Evolutionary conservation across 1,284 basidiomycete genomes (phyloP), one percentile per base, ranked within the genome.

Genomic region (Trametes versicolor): DNA sequence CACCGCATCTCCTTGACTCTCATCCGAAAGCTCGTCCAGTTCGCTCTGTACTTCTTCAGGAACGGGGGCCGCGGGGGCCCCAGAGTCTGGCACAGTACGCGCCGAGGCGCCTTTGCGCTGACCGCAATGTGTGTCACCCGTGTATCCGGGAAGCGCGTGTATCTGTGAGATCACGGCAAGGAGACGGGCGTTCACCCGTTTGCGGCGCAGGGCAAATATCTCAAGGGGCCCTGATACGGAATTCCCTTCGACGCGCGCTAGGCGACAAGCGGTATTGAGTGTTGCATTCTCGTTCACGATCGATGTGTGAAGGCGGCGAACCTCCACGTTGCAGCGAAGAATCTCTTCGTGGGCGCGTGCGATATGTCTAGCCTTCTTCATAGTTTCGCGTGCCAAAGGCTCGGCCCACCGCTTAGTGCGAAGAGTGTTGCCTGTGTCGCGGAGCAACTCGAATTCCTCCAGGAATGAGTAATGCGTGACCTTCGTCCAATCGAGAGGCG

Each of bases 361-460:
- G 6, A 80, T 68, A n/a, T 74, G 72, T 45, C 73, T 72, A 53
- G 71, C 69, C 9, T 60, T 64, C 51, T 77, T 73, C 65, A 78
- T 74, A 0, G 72, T 60, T 25, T 70, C 66, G 0, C 76, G 73
- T 2, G 70, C 64, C 0, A 65, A 64, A 0, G 76, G 73, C 0
- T 69, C 56, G 0, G 75, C 68, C 81, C 80, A 82, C 0, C 65
- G 71, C 21, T 69, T 62, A 0, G 72, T 52, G 1, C 36, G 58
- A 7, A 80, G 63, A 36, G 80, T 75, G 47, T 75, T 67, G 6
- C 69, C 68, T 0, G 74, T 73, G 21, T 77, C 72, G 5, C 71
- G 69, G 0, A 81, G 73, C 0, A 82, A 70, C 37, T 74, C 67
- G 63, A 82, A 80, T 37, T 82, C 76, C 0, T 71, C 74, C 0